These are phyloP conservation scores for Rhynchosporium secalis DNA, from an alignment of 2,329 filamentous ascomycete species.

Conservation along the genomic window DNA sequence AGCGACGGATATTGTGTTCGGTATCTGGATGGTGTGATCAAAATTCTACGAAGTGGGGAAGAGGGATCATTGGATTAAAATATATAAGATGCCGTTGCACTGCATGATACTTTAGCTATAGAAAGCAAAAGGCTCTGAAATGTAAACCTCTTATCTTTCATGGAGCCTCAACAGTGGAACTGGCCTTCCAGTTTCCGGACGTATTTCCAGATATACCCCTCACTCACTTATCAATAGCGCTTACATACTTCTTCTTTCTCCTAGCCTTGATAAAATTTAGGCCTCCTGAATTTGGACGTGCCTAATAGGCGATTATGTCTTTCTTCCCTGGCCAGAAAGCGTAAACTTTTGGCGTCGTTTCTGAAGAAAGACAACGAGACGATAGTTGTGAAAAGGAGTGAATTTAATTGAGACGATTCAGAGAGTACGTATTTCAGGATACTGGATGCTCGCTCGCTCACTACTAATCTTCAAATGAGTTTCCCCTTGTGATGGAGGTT, in stretches of 20 bases:
- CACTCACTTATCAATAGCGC: not conserved
- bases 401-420: no score
- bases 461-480: no score
- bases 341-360: no score
- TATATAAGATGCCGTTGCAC: not conserved
- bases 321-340: no score
- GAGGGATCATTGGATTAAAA: not conserved
- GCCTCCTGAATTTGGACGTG: not conserved
- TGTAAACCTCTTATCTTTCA: not conserved
- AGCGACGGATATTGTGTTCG: not conserved
- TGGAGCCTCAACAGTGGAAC: not conserved
- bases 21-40: conserved; percentile 10
- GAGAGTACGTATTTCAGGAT: no score
- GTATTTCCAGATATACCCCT: not conserved
- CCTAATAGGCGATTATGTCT: not conserved
- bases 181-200: not conserved
- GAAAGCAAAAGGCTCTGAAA: not conserved
- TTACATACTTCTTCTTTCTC: no score
- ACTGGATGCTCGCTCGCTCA: no score
- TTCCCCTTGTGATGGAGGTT: no score
- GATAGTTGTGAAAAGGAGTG: no score
- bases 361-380: no score
- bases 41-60: no score
- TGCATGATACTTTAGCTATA: not conserved
- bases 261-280: not conserved